A percentile compares a stretch with the other conserved stretches of the same genome.
Evolutionary conservation across 2,329 filamentous ascomycete species (phyloP).

Genomic region (Lecanosticta acicola): DNA sequence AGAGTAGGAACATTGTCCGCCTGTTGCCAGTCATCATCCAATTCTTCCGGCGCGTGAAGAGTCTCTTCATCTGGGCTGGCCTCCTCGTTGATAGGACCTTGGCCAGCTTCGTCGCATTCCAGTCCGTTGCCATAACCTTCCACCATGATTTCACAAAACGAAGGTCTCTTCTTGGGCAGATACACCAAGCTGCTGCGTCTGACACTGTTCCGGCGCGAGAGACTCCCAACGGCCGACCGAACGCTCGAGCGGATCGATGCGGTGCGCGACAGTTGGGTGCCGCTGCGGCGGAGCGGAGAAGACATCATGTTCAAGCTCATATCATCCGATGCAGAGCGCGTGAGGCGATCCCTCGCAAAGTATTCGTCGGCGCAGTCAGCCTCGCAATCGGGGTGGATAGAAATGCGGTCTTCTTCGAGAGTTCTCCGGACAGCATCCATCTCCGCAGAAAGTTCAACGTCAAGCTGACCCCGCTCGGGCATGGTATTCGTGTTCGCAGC

Average conservation of each 20-base stretch:
- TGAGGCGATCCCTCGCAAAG: slow-evolving; percentile 26
- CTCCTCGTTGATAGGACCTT: neutral
- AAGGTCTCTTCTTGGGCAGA: slow-evolving; percentile 21
- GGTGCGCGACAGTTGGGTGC: slow-evolving; percentile 26
- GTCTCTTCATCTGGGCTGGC: neutral
- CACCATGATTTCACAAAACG: slow-evolving; percentile 36
- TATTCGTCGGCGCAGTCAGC: slow-evolving; percentile 36
- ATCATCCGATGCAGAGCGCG: slow-evolving; percentile 15
- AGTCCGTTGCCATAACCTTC: slow-evolving; percentile 36
- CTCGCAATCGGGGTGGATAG: slow-evolving; percentile 45
- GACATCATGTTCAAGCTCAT: slow-evolving; percentile 16
- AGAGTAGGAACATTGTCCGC: slow-evolving; percentile 9
- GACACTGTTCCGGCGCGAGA: slow-evolving; percentile 22
- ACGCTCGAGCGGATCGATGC: slow-evolving; percentile 35
- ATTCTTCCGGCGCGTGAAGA: neutral
- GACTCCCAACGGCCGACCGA: slow-evolving; percentile 28
- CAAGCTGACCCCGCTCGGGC: neutral
- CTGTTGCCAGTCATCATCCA: slow-evolving; percentile 3
- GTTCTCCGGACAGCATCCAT: slow-evolving; percentile 12
- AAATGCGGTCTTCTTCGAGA: slow-evolving; percentile 21
- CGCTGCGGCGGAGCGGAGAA: slow-evolving; percentile 13
- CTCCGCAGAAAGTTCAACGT: slow-evolving; percentile 4
- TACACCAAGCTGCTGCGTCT: slow-evolving; percentile 11
- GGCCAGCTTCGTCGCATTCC: slow-evolving; percentile 2
- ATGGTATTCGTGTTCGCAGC: neutral